Evolutionary conservation across 1,284 basidiomycete species (phyloP).

Genomic region (Cutaneotrichosporon curvatum): DNA sequence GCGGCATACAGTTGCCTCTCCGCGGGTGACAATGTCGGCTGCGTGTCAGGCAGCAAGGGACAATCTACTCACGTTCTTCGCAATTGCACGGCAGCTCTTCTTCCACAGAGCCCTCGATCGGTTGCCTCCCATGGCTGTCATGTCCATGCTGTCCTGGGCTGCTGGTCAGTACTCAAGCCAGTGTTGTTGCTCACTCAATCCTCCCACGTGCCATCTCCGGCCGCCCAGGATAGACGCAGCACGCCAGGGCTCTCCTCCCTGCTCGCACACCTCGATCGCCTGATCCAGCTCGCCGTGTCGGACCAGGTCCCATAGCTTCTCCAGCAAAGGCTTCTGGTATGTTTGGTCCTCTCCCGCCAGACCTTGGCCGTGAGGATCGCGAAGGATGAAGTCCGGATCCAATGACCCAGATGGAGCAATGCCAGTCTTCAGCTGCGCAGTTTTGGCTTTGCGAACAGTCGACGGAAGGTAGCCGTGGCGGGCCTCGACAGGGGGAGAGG

Average conservation of each 20-base stretch:
- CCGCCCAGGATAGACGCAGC: slow-evolving; percentile 47
- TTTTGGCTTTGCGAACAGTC: slow-evolving; percentile 33
- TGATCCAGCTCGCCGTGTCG: slow-evolving; percentile 64
- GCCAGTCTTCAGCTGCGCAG: slow-evolving; percentile 13
- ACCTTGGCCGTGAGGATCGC: slow-evolving; percentile 33
- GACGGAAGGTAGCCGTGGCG: slow-evolving; percentile 41
- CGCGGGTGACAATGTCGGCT: slow-evolving; percentile 62
- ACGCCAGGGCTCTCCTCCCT: slow-evolving; percentile 83
- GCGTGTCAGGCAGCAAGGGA: slow-evolving; percentile 5
- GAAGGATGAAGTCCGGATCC: slow-evolving; percentile 43
- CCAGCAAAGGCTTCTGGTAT: slow-evolving; percentile 37
- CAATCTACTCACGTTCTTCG: slow-evolving; percentile 58
- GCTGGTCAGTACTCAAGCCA: slow-evolving; percentile 1
- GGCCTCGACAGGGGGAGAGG: slow-evolving; percentile 36
- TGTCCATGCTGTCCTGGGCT: slow-evolving; percentile 47
- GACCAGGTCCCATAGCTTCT: slow-evolving; percentile 39
- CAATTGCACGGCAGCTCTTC: slow-evolving; percentile 66
- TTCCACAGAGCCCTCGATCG: slow-evolving; percentile 74
- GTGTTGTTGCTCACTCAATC: slow-evolving; percentile 28
- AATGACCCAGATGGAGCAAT: slow-evolving; percentile 21
- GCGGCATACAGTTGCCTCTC: slow-evolving; percentile 84
- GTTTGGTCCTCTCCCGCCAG: slow-evolving; percentile 42
- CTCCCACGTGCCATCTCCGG: slow-evolving; percentile 37
- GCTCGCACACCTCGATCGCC: slow-evolving; percentile 73
- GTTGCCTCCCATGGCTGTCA: slow-evolving; percentile 53